Evolutionary conservation across 768 basidiomycete genomes (phyloP), one percentile per base, ranked within the genome.

Genomic region (Gymnopilus junonius): DNA sequence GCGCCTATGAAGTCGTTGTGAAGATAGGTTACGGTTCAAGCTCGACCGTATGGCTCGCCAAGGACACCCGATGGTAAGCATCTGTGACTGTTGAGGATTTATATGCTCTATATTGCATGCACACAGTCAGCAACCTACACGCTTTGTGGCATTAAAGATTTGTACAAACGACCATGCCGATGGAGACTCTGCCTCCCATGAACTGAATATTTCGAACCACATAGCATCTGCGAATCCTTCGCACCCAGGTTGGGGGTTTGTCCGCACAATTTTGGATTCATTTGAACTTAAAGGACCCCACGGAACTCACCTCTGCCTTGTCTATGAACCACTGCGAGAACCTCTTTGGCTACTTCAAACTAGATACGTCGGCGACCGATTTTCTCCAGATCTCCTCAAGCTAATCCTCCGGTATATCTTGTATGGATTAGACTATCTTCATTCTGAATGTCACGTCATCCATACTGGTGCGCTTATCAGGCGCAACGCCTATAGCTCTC

Each of bases 31-130:
- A 29, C 23, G 58, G 58, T 21, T 25, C 25, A 7, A 29, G 23
- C 21, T 59, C 58, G 27, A 59, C 58, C 40, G 58, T 59, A 8
- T 59, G 58, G 58, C 25, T 59, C 4, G 58, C 58, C 27, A 35
- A 29, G 14, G 32, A 46, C n/a, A 12, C 45, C 31, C 43, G n/a
- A 4, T 27, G 25, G 58, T 59, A 21, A 17, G 58, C 34, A 12
- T 46, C 27, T 46, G 15, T 27, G 4, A 4, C 32, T 21, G 8
- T 35, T n/a, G n/a, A n/a, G 10, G 11, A 35, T 12, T 11, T 45
- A 21, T 25, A 45, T 20, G n/a, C 4, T 25, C n/a, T 8, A 25
- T 12, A 21, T n/a, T 8, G 20, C 23, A 5, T 25, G 11, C n/a
- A 45, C n/a, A 20, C 43, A 25, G 43, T 23, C 43, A 25, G 17